Conservation (phyloP, 164 flowering plant genomes). For the Magnolia changhungtana region DNA sequence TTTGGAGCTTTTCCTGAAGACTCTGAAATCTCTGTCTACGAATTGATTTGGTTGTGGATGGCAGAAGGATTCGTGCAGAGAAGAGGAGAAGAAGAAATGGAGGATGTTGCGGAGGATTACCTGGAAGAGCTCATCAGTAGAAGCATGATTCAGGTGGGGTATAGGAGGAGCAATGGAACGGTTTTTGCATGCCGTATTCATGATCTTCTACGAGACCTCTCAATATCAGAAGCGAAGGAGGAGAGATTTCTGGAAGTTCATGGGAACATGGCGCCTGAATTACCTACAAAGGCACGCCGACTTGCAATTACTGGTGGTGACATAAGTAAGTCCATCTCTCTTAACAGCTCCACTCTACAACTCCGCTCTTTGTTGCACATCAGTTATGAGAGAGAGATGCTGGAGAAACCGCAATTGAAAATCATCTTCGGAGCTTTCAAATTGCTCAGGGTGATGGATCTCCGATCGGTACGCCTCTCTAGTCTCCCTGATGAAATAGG, state of each 20-base stretch:
- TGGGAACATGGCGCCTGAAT: not conserved
- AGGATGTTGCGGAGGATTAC: slow-evolving; percentile 3
- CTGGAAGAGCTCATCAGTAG: not conserved
- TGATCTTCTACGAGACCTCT: slow-evolving; percentile 1
- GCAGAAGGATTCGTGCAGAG: not conserved
- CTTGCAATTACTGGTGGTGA: not conserved
- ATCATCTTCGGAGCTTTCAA: not conserved
- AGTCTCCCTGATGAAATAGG: not conserved
- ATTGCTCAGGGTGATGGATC: not conserved
- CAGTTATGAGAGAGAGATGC: not conserved
- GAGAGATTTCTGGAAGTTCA: not conserved
- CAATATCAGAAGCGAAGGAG: not conserved
- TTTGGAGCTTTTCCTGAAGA: not conserved
- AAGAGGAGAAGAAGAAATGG: not conserved
- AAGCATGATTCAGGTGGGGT: not conserved
- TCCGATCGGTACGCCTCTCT: not conserved
- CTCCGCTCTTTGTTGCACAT: not conserved
- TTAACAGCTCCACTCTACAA: not conserved
- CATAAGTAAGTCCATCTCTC: not conserved
- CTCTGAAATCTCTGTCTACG: not conserved
- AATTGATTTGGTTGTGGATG: not conserved
- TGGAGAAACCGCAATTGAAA: no score
- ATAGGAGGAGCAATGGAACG: not conserved
- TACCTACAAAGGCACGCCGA: not conserved
- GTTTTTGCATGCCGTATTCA: not conserved